Conservation (phyloP, 208 protist genomes). For the Crithidia bombi region DNA sequence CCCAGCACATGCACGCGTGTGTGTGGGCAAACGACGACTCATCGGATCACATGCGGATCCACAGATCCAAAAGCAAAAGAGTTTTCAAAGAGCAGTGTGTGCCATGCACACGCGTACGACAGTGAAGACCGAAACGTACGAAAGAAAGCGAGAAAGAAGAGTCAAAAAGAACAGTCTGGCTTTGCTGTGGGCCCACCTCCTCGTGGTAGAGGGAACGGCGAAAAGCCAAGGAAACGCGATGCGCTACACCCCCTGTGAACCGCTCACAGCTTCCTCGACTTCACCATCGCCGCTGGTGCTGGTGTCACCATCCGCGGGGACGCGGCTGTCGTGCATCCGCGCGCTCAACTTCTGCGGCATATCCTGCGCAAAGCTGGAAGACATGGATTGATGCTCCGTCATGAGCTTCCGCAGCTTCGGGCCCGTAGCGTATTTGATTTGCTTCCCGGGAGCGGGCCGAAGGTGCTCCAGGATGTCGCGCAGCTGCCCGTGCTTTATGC, state of each 20-base stretch:
- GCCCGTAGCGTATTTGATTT: slow-evolving; percentile 65
- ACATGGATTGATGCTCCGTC: slow-evolving; percentile 36
- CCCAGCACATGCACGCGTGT: not conserved
- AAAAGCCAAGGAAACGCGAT: too few species aligned
- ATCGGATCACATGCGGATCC: not conserved
- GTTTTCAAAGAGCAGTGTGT: not conserved
- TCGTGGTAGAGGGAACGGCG: too few species aligned
- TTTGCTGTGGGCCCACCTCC: too few species aligned
- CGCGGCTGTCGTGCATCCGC: not conserved
- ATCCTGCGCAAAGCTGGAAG: slow-evolving; percentile 27
- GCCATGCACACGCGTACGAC: not conserved
- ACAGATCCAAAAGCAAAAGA: slow-evolving; percentile 24
- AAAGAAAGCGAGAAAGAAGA: slow-evolving; percentile 8
- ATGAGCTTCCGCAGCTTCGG: slow-evolving; percentile 47
- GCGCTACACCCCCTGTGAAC: too few species aligned
- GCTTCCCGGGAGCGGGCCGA: slow-evolving; percentile 43
- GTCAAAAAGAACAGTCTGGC: too few species aligned
- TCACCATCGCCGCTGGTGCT: too few species aligned
- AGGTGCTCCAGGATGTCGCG: slow-evolving; percentile 44
- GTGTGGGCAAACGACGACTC: not conserved
- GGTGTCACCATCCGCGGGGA: not conserved
- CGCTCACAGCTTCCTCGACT: not conserved
- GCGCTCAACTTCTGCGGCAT: slow-evolving; percentile 19
- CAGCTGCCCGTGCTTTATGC: slow-evolving; percentile 31
- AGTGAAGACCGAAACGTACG: slow-evolving; percentile 1